Evolutionary conservation across 2,329 filamentous ascomycete genomes (phyloP), one percentile per base, ranked within the genome.

Genomic region (Aspergillus cejpii): DNA sequence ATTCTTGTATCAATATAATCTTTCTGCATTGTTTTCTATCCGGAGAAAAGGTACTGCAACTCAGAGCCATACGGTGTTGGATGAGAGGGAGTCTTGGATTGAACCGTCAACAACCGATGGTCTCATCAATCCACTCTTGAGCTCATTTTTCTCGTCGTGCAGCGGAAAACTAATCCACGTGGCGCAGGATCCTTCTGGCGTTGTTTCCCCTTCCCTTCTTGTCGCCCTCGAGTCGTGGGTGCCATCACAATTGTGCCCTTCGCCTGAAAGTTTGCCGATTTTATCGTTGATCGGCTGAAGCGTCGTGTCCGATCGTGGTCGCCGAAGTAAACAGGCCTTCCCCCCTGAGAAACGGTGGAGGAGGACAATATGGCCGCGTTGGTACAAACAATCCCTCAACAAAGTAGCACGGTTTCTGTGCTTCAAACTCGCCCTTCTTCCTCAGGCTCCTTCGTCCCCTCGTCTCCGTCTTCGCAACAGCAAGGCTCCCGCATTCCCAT

Each of bases 371-470:
- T 92, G 87, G 86, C 86, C 74, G 85, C 86, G 68, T 76, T 91
- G 74, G 84, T 90, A 62, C 87, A 91, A 72, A 81, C 84, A 50
- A 86, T 85, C 64, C 80, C 85, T 60, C 83, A 87, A 71, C 84
- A 87, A 69, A 81, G 82, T 62, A 76, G 77, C 67, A 82, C 84
- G 56, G 77, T 82, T 59, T 83, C 83, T 53, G 84, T 89, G 78
- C 81, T 90, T 60, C 85, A 88, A 67, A 78, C 83, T 58, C 80
- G 83, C 65, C 80, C 77, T 43, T 83, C 85, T 49, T 75, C 80
- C 33, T 77, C 78, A 44, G 77, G 75, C 60, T 77, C 77, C 56
- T 79, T 83, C 48, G 52, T 60, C 42, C 53, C 62, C 21, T 56
- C 60, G 10, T 50, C 62, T 31, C 62, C 66, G 39, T 53, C 58